These are phyloP conservation scores for Oryza meridionalis DNA, from an alignment of 176 grass and related monocot genomes.

Conservation along the genomic window DNA sequence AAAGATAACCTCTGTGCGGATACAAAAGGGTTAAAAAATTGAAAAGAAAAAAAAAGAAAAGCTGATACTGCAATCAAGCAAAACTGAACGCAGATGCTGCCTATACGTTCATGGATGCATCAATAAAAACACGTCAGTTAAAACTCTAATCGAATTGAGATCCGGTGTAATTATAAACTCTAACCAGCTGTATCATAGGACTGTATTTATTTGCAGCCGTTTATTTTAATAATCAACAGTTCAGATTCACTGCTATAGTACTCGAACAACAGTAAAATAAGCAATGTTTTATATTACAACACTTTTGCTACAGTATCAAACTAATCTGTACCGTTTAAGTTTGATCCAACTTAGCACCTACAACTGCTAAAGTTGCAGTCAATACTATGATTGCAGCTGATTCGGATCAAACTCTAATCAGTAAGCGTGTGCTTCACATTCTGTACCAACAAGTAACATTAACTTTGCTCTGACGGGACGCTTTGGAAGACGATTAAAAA, in stretches of 20 bases:
- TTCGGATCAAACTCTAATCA: not conserved
- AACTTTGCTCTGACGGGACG: not conserved
- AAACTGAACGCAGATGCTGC: not conserved
- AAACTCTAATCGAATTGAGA: not conserved
- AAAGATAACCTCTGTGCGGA: not conserved
- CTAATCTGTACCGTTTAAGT: too few species aligned
- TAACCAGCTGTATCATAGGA: too few species aligned
- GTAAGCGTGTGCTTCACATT: not conserved
- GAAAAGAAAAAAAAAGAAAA: not conserved
- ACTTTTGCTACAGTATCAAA: too few species aligned
- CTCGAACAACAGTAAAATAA: too few species aligned
- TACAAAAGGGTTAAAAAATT: not conserved
- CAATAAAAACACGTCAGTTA: not conserved
- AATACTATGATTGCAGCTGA: too few species aligned
- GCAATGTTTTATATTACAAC: too few species aligned
- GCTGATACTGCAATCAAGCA: not conserved
- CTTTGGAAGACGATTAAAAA: not conserved
- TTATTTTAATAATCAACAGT: too few species aligned
- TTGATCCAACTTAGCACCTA: too few species aligned
- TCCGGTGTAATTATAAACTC: too few species aligned
- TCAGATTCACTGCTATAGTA: too few species aligned
- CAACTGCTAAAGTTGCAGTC: too few species aligned
- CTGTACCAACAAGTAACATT: not conserved
- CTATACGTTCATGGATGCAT: not conserved
- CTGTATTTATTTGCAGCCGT: too few species aligned